These are phyloP conservation scores for Plasmodium coatneyi DNA, from an alignment of 169 alveolate genomes.

Conservation along the genomic window DNA sequence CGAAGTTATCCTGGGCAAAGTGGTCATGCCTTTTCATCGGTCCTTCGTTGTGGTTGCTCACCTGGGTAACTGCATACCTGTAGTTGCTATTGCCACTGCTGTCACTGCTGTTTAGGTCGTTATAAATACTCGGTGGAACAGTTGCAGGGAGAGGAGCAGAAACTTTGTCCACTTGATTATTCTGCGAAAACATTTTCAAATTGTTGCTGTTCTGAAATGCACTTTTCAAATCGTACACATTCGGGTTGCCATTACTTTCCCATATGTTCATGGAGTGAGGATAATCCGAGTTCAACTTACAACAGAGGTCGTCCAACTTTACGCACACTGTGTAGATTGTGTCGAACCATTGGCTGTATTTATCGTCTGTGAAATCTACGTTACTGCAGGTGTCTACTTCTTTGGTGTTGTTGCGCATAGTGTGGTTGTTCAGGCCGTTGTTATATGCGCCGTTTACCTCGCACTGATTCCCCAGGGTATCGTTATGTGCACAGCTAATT, in stretches of 20 bases:
- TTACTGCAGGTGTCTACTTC: not conserved
- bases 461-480: not conserved
- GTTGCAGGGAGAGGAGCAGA: not conserved
- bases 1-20: not conserved
- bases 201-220: conserved; percentile 16
- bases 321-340: conserved; percentile 78
- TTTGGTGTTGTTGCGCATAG: not conserved
- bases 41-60: not conserved
- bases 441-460: not conserved
- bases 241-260: conserved; percentile 53
- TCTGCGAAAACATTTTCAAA: not conserved
- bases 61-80: not conserved
- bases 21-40: not conserved
- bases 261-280: conserved; percentile 80
- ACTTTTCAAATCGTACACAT: conserved; percentile 11
- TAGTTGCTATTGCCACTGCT: not conserved
- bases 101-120: not conserved
- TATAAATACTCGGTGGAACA: not conserved
- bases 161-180: conserved; percentile 2
- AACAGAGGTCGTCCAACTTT: conserved; percentile 78
- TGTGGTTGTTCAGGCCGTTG: not conserved
- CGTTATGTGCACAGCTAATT: not conserved
- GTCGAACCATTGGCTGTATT: conserved; percentile 80
- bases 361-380: not conserved
- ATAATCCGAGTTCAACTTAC: conserved; percentile 57